phyloP scores from a whole-genome alignment of 2,329 filamentous ascomycete genomes.

The Arthrobotrys conoides region DNA sequence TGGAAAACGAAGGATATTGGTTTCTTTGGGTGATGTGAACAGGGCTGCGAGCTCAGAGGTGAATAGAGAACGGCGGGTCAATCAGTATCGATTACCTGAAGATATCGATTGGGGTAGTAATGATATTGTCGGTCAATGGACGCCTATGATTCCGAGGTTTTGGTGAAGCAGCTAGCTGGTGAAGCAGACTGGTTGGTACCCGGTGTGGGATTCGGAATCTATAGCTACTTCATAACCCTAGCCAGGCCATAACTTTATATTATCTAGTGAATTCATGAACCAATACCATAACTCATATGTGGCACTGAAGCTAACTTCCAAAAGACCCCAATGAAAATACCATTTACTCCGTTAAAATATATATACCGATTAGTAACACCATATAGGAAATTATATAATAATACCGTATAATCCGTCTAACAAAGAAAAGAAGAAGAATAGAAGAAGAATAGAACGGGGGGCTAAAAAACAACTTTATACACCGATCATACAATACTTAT shows the following conservation, averaged over 20 bases:
- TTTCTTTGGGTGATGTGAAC: conserved; percentile 30
- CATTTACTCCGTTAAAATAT: not conserved
- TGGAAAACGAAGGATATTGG: conserved; percentile 20
- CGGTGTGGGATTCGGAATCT: too few species aligned
- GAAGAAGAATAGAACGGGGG: not conserved
- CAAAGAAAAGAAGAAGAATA: not conserved
- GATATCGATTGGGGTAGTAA: not conserved
- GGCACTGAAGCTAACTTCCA: too few species aligned
- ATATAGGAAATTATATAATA: not conserved
- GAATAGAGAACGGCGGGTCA: not conserved
- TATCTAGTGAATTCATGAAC: too few species aligned
- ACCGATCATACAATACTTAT: conserved; percentile 14
- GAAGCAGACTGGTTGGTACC: too few species aligned
- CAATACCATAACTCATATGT: too few species aligned
- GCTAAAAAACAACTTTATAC: conserved; percentile 6
- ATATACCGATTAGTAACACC: not conserved
- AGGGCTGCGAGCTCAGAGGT: not conserved
- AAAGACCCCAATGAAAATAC: too few species aligned
- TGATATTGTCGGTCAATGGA: not conserved
- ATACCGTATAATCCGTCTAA: not conserved
- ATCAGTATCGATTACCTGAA: not conserved
- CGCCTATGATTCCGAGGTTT: too few species aligned
- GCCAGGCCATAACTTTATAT: too few species aligned
- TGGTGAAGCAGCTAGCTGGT: too few species aligned
- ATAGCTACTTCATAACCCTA: too few species aligned